Percentiles rank a stretch among this genome's conserved stretches.
Conservation (phyloP, 345 rosid species). For the Syzygium jambos region DNA sequence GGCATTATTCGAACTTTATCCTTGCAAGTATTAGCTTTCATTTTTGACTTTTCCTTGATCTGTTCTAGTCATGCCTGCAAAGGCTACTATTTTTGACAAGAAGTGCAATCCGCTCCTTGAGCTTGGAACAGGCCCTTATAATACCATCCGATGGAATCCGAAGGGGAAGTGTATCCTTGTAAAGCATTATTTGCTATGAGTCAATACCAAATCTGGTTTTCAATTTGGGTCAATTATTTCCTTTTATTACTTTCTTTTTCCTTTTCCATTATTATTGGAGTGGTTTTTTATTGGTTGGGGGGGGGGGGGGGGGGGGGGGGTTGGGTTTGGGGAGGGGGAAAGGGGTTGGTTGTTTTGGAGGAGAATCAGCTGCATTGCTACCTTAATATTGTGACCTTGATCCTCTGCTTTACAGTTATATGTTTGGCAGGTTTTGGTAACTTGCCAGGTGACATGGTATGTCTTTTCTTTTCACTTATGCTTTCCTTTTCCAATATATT, state of each 20-base stretch:
- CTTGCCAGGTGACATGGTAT: conserved; percentile 97
- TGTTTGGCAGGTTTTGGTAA: conserved; percentile 98
- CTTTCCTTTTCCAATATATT: neutral
- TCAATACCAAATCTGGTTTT: neutral
- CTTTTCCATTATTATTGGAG: neutral
- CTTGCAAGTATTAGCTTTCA: neutral
- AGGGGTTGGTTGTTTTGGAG: neutral
- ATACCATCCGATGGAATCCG: conserved; percentile 89
- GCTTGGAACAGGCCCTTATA: conserved; percentile 86
- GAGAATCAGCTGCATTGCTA: neutral
- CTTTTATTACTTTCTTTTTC: neutral
- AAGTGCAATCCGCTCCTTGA: conserved; percentile 81
- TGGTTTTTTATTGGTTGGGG: neutral
- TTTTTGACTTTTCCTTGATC: conserved; percentile 40
- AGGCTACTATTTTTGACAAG: conserved; percentile 78
- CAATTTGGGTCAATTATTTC: neutral
- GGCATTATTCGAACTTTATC: neutral
- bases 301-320: no score
- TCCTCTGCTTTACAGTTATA: conserved; percentile 38
- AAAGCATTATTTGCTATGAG: neutral
- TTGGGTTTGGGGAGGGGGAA: no score
- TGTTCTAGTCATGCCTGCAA: conserved; percentile 80
- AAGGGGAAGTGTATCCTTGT: conserved; percentile 77
- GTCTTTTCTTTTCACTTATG: neutral
- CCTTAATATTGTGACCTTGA: conserved; percentile 16